A percentile compares a stretch with the other conserved stretches of the same genome.
Evolutionary conservation across 2,329 filamentous ascomycete genomes (phyloP).

Genomic region (Phoma sp.): DNA sequence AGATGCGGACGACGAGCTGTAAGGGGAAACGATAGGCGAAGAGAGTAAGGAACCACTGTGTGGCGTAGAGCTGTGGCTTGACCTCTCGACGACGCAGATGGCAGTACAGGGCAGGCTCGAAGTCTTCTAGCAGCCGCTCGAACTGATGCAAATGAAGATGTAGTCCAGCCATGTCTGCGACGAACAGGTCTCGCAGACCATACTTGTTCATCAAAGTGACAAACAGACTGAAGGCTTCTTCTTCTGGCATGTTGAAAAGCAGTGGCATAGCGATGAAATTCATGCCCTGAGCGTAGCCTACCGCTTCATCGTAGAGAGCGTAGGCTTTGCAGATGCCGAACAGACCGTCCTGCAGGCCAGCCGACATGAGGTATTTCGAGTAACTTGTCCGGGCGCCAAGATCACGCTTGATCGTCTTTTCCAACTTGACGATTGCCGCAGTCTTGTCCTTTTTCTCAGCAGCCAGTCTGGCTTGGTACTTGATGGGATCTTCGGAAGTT

Average conservation of each 20-base stretch:
- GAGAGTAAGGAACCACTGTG: slow-evolving; percentile 98
- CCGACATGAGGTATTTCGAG: slow-evolving; percentile 91
- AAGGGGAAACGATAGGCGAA: slow-evolving; percentile 98
- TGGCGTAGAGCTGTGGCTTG: slow-evolving; percentile 90
- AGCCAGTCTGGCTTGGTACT: slow-evolving; percentile 67
- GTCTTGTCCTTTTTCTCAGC: slow-evolving; percentile 78
- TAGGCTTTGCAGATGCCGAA: slow-evolving; percentile 98
- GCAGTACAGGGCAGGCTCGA: slow-evolving; percentile 92
- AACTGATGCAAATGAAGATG: slow-evolving; percentile 95
- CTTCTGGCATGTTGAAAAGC: slow-evolving; percentile 97
- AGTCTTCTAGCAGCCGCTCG: slow-evolving; percentile 88
- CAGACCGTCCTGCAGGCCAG: slow-evolving; percentile 88
- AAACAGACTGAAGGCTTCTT: slow-evolving; percentile 92
- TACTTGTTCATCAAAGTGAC: slow-evolving; percentile 98
- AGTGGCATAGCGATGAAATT: slow-evolving; percentile 98
- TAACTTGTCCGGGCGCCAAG: slow-evolving; percentile 92
- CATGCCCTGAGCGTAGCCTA: slow-evolving; percentile 98
- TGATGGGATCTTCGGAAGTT: slow-evolving; percentile 66
- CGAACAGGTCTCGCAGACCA: slow-evolving; percentile 87
- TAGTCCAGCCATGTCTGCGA: slow-evolving; percentile 94
- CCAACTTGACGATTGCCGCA: slow-evolving; percentile 76
- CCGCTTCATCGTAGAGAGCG: slow-evolving; percentile 89
- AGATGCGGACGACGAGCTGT: slow-evolving; percentile 93
- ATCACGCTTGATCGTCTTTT: slow-evolving; percentile 90
- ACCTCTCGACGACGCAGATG: slow-evolving; percentile 89